Conservation (phyloP, 148 eudicot genomes). For the Linanthus parryae region DNA sequence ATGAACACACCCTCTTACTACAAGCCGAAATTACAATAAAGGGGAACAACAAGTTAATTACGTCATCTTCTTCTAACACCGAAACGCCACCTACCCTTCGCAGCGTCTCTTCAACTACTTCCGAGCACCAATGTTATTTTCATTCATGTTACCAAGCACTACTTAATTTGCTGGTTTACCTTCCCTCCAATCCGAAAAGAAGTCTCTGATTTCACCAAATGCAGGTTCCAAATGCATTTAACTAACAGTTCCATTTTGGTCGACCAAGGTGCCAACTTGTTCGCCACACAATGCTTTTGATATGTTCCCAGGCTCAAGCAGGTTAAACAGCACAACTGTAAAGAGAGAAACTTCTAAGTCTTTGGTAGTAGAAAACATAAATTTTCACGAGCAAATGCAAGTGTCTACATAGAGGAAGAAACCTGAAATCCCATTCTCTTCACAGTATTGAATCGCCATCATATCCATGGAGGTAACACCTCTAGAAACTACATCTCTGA, state of each 20-base stretch:
- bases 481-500: slow-evolving; percentile 1
- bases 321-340: slow-evolving; percentile 3
- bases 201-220: no score
- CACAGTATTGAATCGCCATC: slow-evolving; percentile 5
- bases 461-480: not conserved
- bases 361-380: not conserved
- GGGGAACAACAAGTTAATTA: no score
- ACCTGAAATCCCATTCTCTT: slow-evolving; percentile 5
- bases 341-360: not conserved
- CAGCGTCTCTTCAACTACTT: no score
- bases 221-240: no score
- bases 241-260: not conserved
- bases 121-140: no score
- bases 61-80: no score
- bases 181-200: no score
- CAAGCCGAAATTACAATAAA: no score
- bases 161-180: no score
- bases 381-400: not conserved
- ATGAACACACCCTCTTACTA: no score
- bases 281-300: slow-evolving; percentile 8
- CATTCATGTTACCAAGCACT: no score
- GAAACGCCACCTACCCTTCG: no score
- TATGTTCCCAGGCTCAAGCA: slow-evolving; percentile 4
- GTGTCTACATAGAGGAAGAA: not conserved
- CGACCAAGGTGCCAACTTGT: slow-evolving; percentile 5